These are phyloP conservation scores for Linum usitatissimum DNA, from an alignment of 345 rosid genomes.

Conservation along the genomic window DNA sequence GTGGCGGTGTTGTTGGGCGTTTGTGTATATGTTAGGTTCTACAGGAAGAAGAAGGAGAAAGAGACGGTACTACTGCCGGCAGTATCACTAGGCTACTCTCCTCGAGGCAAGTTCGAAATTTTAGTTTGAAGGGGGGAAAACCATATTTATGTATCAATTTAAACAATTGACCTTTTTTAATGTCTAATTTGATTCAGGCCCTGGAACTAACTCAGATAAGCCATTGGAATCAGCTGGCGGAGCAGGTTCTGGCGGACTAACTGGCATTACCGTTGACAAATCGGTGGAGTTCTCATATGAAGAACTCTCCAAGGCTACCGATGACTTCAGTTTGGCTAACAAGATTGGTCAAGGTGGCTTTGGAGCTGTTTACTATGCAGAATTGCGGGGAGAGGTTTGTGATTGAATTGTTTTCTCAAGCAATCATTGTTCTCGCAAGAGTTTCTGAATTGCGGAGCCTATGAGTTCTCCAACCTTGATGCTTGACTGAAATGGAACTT, in stretches of 20 bases:
- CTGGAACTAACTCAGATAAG: slow-evolving; percentile 12
- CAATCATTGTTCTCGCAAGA: background rate
- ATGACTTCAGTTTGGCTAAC: slow-evolving; percentile 11
- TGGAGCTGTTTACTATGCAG: slow-evolving; percentile 11
- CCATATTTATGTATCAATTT: background rate
- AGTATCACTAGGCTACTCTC: slow-evolving; percentile 16
- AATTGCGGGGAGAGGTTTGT: slow-evolving; percentile 8
- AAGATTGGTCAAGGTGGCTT: slow-evolving; percentile 12
- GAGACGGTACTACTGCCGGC: slow-evolving; percentile 13
- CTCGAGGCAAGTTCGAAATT: slow-evolving; percentile 18
- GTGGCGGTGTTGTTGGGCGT: slow-evolving; percentile 16
- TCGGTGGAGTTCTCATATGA: slow-evolving; percentile 10
- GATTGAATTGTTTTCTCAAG: background rate
- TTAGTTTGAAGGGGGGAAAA: background rate
- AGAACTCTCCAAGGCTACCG: slow-evolving; percentile 7
- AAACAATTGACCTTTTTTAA: background rate
- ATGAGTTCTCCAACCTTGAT: background rate
- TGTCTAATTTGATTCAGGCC: slow-evolving; percentile 7
- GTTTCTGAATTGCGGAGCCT: background rate
- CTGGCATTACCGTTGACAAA: slow-evolving; percentile 4
- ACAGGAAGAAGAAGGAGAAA: slow-evolving; percentile 19
- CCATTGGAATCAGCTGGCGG: slow-evolving; percentile 16
- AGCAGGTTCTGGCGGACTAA: slow-evolving; percentile 10
- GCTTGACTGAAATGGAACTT: background rate
- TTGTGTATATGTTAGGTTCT: slow-evolving; percentile 16